Percentiles rank a stretch among this genome's conserved stretches.
Evolutionary conservation across 169 alveolate species (phyloP).

Genomic region (Cryptosporidium felis): DNA sequence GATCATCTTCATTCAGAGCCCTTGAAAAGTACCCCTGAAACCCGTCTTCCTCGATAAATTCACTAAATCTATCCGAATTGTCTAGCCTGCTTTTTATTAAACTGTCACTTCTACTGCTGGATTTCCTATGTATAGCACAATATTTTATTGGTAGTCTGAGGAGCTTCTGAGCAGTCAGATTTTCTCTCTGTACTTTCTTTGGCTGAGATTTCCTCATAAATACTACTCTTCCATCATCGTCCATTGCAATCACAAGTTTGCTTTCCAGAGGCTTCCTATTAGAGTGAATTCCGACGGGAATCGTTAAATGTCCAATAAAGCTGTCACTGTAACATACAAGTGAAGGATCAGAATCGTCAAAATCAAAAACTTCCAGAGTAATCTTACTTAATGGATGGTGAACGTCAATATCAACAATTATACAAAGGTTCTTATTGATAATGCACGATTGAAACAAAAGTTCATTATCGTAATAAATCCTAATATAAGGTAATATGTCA

Average conservation of each 20-base stretch:
- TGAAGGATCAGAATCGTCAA: constrained; percentile 51
- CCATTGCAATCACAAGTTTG: constrained; percentile 2
- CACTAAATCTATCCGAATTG: not conserved
- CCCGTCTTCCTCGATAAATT: not conserved
- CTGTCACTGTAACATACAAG: not conserved
- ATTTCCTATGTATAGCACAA: not conserved
- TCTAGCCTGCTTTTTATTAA: not conserved
- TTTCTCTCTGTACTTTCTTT: constrained; percentile 24
- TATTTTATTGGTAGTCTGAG: constrained; percentile 44
- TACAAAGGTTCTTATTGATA: constrained; percentile 25
- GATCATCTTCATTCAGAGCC: not conserved
- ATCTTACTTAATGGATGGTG: constrained; percentile 61
- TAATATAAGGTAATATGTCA: constrained; percentile 40
- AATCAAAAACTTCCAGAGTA: constrained; percentile 16
- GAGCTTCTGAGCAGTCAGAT: constrained; percentile 58
- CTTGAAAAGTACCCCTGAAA: not conserved
- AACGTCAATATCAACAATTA: constrained; percentile 48
- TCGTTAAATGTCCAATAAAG: constrained; percentile 17
- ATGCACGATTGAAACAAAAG: constrained; percentile 42
- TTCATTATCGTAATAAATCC: constrained; percentile 30
- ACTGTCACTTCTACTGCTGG: not conserved
- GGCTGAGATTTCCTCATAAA: constrained; percentile 56
- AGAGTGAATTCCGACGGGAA: constrained; percentile 50
- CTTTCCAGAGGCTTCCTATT: constrained; percentile 56
- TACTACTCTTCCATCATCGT: constrained; percentile 44